Base-by-base conservation (phyloP, 371 early-diverging fungal genomes). In the Rhizopus delemar region DNA sequence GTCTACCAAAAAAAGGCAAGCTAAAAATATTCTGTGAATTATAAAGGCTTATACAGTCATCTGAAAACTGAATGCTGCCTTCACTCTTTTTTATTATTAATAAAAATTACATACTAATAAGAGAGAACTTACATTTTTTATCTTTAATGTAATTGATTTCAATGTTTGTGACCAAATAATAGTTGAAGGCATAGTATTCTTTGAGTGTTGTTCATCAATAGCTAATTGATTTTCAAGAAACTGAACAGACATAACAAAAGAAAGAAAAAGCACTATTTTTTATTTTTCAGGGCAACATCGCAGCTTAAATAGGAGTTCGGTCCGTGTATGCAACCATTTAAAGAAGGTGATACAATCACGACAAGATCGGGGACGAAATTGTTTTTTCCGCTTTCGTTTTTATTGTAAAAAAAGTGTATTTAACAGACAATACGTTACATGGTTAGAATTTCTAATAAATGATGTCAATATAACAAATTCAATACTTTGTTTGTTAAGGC, bases 61-160 rank as follows among this genome's bases (percentile, higher is more conserved):
- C 56, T 0, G 56, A 38, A 22, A 62, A 9, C 1, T 33, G 22
- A 12, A 62, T 35, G 41, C 16, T 35, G 1, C 54, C 56, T 56
- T 62, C 52, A 22, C 56, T 50, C 62, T 62, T 51, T 33, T n/a
- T 6, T 6, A 43, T n/a, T 2, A 13, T 43, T n/a, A 6, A 11
- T 13, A 43, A 43, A 43, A 43, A 36, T 36, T 36, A 9, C 6
- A 43, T 3, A 6, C 13, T 43, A 11, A 43, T 11, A n/a, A 11
- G n/a, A n/a, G 33, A n/a, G 16, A 5, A 12, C 56, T 50, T 31
- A 62, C 62, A 31, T 32, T 52, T n/a, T 56, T 16, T 3, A 62
- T 62, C 39, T 59, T 51, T 9, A 65, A 48, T 41, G 65, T 65
- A 41, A 65, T 65, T 51, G 65, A 56, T 34, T 60, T 46, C 28